Evolutionary conservation across 202 grass and related monocot genomes (phyloP), one percentile per base, ranked within the genome.

Genomic region (Setaria viridis): DNA sequence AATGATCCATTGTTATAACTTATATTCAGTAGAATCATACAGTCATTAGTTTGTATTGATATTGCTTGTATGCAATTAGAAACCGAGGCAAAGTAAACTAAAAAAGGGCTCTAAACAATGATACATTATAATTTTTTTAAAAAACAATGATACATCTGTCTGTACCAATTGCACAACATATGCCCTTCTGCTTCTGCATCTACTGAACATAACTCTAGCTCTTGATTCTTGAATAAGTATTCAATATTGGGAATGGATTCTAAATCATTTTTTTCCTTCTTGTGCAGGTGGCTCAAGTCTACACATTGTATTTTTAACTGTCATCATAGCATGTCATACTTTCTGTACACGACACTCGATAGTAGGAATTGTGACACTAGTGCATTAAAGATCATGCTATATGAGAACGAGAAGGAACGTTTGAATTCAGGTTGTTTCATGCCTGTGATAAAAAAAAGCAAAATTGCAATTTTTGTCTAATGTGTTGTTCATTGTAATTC

Each of bases 381-480:
- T 59, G 53, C 2, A 59, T 25, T 59, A 57, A 19, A 25, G 54
- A 25, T 51, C 62, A 14, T 37, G 17, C 69, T 80, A 60, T 67
- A 14, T 60, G 32, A 76, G 5, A 42, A 62, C 15, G 60, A 68
- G 20, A 76, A 80, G 9, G 16, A 21, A 76, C 17, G 46, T 0
- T 11, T 41, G 50, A 59, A 41, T 7, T 70, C 25, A 60, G 32
- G 0, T 56, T 55, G 76, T 70, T 11, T 32, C 41, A 66, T 49
- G 13, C 39, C 53, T 67, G 15, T 15, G 25, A 72, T 84, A 51
- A 72, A 66, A 46, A 46, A 10, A 64, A 34, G 2, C 29, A 72
- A 72, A 79, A 56, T 48, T 72, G 58, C 54, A 55, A 2, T 65
- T 59, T 65, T 29, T 21, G 3, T 43, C 37, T 25, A 87, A 84